Evolutionary conservation across 2,329 filamentous ascomycete species (phyloP).

Genomic region (Macrophomina pseudophaseolina): DNA sequence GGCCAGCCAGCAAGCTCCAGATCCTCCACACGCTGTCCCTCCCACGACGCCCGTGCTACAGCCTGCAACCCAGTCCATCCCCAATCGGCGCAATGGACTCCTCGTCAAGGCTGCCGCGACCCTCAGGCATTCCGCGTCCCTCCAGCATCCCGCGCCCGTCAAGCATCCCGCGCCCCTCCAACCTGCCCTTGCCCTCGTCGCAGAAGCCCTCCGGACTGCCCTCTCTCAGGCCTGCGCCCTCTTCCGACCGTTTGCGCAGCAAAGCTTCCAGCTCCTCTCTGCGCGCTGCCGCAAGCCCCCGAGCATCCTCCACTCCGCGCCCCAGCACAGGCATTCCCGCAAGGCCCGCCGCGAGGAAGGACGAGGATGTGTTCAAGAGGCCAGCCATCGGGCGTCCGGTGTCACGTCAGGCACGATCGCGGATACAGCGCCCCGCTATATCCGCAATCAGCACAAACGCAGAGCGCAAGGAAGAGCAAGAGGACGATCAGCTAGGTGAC

Average conservation of each 20-base stretch:
- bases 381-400: slow-evolving; percentile 40
- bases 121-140: slow-evolving; percentile 30
- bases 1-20: slow-evolving; percentile 16
- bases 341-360: slow-evolving; percentile 26
- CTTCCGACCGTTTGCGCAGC: slow-evolving; percentile 39
- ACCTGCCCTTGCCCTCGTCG: slow-evolving; percentile 46
- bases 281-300: slow-evolving; percentile 30
- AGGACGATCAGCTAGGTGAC: slow-evolving; percentile 41
- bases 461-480: slow-evolving; percentile 22
- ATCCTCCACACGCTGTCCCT: slow-evolving; percentile 15
- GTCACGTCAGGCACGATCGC: slow-evolving; percentile 39
- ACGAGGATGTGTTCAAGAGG: slow-evolving; percentile 43
- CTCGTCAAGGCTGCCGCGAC: slow-evolving; percentile 32
- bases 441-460: slow-evolving; percentile 14
- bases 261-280: slow-evolving; percentile 57
- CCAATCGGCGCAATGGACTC: slow-evolving; percentile 37
- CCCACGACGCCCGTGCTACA: slow-evolving; percentile 21
- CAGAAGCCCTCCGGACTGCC: slow-evolving; percentile 29
- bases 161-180: slow-evolving; percentile 58
- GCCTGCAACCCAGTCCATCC: slow-evolving; percentile 27
- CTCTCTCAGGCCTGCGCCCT: slow-evolving; percentile 9
- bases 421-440: slow-evolving; percentile 29
- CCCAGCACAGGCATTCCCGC: neutral
- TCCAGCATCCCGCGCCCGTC: slow-evolving; percentile 35
- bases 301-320: slow-evolving; percentile 30